Percentiles rank a stretch among this genome's conserved stretches.
phyloP scores from a whole-genome alignment of 176 grass and related monocot genomes.

The Areca catechu region DNA sequence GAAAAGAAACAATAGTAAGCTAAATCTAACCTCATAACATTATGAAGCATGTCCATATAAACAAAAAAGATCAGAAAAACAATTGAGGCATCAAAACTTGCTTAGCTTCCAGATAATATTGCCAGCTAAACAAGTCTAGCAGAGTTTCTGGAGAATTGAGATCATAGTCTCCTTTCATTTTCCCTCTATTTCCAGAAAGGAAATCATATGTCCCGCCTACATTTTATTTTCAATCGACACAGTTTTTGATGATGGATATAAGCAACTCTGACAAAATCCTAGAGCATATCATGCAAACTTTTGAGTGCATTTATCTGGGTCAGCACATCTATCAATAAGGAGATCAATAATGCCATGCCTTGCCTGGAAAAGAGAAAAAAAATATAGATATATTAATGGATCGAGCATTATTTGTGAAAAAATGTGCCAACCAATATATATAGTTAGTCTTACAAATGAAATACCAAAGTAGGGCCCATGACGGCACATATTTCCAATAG shows the following conservation, averaged over 20 bases:
- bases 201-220: no score
- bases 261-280: conserved; percentile 16
- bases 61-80: no score
- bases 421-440: background rate
- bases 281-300: conserved; percentile 96
- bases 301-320: conserved; percentile 68
- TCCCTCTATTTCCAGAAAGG: no score
- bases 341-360: conserved; percentile 61
- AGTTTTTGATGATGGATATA: no score
- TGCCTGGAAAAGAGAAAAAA: conserved; percentile 35
- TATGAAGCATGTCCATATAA: conserved; percentile 21
- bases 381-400: no score
- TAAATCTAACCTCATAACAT: background rate
- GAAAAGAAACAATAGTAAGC: conserved; percentile 7
- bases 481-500: conserved; percentile 89
- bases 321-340: conserved; percentile 79
- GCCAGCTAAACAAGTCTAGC: no score
- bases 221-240: no score
- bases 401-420: no score
- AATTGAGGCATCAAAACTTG: background rate
- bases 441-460: conserved; percentile 55
- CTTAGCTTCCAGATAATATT: background rate
- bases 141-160: no score
- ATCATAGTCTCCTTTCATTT: no score
- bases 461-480: conserved; percentile 74